Evolutionary conservation across 352 stramenopile genomes (phyloP).

Genomic region (Globisporangium cystogenes): DNA sequence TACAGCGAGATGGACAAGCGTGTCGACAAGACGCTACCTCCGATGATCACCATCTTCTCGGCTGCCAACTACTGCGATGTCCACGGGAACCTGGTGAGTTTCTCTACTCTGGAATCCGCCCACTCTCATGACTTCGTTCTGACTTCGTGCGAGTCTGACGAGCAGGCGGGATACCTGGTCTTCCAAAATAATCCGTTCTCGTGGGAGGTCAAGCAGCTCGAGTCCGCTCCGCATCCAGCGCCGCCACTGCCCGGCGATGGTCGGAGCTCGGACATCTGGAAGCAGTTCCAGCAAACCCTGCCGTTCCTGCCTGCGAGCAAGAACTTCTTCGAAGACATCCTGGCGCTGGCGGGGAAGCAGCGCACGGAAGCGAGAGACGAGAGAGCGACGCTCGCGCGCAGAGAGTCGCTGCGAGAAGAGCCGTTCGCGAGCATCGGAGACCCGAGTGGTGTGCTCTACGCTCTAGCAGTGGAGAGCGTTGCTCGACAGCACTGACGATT

Average conservation of each 20-base stretch:
- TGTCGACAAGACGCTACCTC: slow-evolving; percentile 38
- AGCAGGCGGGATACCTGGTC: slow-evolving; percentile 51
- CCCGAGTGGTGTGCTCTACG: background rate
- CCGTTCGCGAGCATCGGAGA: slow-evolving; percentile 6
- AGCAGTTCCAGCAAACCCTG: slow-evolving; percentile 68
- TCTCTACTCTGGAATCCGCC: background rate
- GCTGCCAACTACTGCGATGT: slow-evolving; percentile 95
- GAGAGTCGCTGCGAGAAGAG: slow-evolving; percentile 7
- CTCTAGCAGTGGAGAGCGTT: background rate
- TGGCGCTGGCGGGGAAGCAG: slow-evolving; percentile 28
- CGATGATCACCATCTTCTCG: slow-evolving; percentile 93
- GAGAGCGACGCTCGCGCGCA: background rate
- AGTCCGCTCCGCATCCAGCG: slow-evolving; percentile 39
- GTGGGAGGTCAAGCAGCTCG: slow-evolving; percentile 53
- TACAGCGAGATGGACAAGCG: slow-evolving; percentile 43
- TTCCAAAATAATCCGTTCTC: slow-evolving; percentile 37
- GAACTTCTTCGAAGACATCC: slow-evolving; percentile 75
- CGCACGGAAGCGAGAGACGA: background rate
- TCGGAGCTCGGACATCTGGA: slow-evolving; percentile 60
- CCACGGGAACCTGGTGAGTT: slow-evolving; percentile 56
- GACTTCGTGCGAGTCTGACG: background rate
- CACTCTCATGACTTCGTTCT: background rate
- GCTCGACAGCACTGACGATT: background rate
- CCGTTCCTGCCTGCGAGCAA: slow-evolving; percentile 76
- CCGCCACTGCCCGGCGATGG: slow-evolving; percentile 43